Base-by-base conservation (phyloP, 768 basidiomycete genomes). In the Paxillus involutus region DNA sequence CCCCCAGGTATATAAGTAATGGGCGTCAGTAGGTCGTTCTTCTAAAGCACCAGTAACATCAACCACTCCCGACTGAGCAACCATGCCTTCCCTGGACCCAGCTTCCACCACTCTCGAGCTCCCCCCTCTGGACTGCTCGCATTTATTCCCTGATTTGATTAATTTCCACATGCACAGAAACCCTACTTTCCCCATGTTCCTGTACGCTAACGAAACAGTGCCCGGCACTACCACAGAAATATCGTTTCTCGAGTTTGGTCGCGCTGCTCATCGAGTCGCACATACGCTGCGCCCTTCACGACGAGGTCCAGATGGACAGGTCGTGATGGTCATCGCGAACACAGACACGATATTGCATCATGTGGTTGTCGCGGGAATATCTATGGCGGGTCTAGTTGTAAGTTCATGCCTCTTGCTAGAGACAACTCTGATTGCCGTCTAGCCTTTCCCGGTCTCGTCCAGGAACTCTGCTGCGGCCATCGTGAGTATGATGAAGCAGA, bases 381-480 rank as follows among this genome's bases (percentile, higher is more conserved):
- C 76, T 2, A 62, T 73, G 9, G 76, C 77, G 6, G 78, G 76
- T 17, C 72, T 68, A 53, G 48, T 68, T 0, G 70, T 71, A 51
- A 30, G 65, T 57, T 0, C 65, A 72, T 40, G 54, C 61, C 3
- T 26, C 49, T 70, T 19, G 73, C 68, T 50, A 14, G 10, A n/a
- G 6, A 7, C 70, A 73, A 26, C 59, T 72, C 19, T 59, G 65
- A 7, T 41, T 33, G 9, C 13, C 9, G 6, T 48, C 12, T 39
- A 65, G 68, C 58, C 67, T n/a, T 78, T 80, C 44, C 69, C 65
- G 9, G 65, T 73, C 16, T 75, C 74, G 0, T 63, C 73, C 1
- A 59, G 75, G 52, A 81, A 79, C 61, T 78, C 79, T 1, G 63
- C 75, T 0, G 70, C 73, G 2, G 82, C 80, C 0, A 32, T 71